phyloP scores from a whole-genome alignment of 2,329 filamentous ascomycete species.

The Neoscytalidium dimidiatum region DNA sequence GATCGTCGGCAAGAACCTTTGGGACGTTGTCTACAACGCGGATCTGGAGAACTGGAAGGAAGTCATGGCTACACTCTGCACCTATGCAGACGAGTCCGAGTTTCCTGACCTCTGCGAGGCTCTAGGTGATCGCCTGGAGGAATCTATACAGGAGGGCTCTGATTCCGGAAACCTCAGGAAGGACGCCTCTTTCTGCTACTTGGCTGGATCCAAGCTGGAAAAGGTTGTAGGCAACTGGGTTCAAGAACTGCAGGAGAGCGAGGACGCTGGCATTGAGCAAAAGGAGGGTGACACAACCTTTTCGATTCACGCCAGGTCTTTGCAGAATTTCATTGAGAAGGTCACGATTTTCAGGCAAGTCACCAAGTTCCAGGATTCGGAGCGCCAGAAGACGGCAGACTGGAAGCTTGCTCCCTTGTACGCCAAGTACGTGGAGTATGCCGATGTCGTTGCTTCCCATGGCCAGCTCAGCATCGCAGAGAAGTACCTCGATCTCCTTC shows the following conservation, averaged over 20 bases:
- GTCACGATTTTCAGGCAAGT: constrained; percentile 95
- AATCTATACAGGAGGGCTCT: constrained; percentile 56
- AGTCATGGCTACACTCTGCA: constrained; percentile 93
- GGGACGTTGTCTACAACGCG: constrained; percentile 97
- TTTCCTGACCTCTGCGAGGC: constrained; percentile 95
- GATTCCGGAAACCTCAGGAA: constrained; percentile 63
- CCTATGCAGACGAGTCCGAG: constrained; percentile 86
- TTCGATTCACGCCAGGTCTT: constrained; percentile 82
- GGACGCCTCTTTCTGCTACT: constrained; percentile 94
- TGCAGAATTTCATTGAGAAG: constrained; percentile 97
- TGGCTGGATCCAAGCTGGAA: constrained; percentile 93
- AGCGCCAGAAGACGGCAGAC: constrained; percentile 68
- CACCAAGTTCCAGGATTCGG: constrained; percentile 83
- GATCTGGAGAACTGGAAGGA: constrained; percentile 95
- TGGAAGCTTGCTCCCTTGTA: constrained; percentile 92
- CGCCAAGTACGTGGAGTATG: constrained; percentile 95
- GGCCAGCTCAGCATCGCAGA: constrained; percentile 85
- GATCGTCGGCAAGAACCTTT: constrained; percentile 93
- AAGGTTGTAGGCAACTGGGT: constrained; percentile 97
- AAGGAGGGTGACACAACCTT: constrained; percentile 76
- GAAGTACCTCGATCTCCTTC: constrained; percentile 87
- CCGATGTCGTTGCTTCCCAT: constrained; percentile 88
- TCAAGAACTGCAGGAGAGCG: constrained; percentile 80
- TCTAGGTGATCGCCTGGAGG: constrained; percentile 85
- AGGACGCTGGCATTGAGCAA: constrained; percentile 72